Evolutionary conservation across 78 protist species (phyloP).

Genomic region (Dictyostelium firmibasis): DNA sequence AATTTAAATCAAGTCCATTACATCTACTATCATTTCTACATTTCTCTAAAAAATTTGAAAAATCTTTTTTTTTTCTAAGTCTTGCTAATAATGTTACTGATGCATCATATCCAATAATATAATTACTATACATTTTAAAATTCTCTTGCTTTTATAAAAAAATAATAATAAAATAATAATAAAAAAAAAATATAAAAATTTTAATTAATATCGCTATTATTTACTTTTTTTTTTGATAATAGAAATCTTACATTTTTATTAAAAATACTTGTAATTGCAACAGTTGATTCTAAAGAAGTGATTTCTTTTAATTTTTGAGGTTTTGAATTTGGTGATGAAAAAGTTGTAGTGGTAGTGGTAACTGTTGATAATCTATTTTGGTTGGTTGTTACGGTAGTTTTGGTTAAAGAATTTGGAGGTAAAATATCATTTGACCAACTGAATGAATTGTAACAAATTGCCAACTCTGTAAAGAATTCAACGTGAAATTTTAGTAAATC

Average conservation of each 20-base stretch:
- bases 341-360: constrained; percentile 23
- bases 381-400: not conserved
- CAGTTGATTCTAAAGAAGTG: constrained; percentile 16
- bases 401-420: constrained; percentile 25
- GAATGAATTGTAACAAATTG: constrained; percentile 40
- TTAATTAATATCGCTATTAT: not conserved
- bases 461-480: constrained; percentile 56
- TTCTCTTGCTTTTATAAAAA: constrained; percentile 9
- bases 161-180: not conserved
- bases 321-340: not conserved
- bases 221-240: not conserved
- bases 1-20: constrained; percentile 42
- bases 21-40: constrained; percentile 3
- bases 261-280: constrained; percentile 14
- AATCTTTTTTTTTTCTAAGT: constrained; percentile 33
- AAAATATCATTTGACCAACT: constrained; percentile 8
- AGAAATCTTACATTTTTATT: constrained; percentile 24
- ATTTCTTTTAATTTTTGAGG: not conserved
- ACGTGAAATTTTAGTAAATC: constrained; percentile 28
- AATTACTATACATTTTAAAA: constrained; percentile 58
- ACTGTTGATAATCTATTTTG: not conserved
- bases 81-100: constrained; percentile 2
- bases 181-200: no score
- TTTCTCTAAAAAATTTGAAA: constrained; percentile 23
- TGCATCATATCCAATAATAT: constrained; percentile 58